Base-by-base conservation (phyloP, 768 basidiomycete genomes). In the Amanita rubescens region DNA sequence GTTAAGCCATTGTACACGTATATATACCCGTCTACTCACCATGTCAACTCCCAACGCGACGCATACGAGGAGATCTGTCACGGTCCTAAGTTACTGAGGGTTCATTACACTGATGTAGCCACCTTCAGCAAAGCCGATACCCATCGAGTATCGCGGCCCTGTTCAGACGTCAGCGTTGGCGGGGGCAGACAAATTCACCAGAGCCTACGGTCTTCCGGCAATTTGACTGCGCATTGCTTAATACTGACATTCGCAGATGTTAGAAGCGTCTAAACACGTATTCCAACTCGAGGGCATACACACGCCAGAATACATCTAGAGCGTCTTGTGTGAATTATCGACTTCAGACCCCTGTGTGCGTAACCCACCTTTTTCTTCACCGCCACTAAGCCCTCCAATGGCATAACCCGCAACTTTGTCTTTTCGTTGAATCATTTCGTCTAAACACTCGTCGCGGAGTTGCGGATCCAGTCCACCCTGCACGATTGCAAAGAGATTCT, bases 121-220 rank as follows among this genome's bases (percentile, higher is more conserved):
- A 89, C 89, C 90, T 80, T 94, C 92, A 25, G 91, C 90, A 66
- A 91, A 94, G 8, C 92, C 91, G 39, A 94, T 79, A 1, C 91
- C 93, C 92, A 95, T 95, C 3, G 86, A 84, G 69, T 94, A 95
- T 58, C 91, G 78, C 8, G 92, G 91, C 42, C 89, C 90, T 91
- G 55, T 27, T n/a, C 8, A 39, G 22, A 11, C 8, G 17, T 50
- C 37, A 50, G 24, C 17, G 20, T 14, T 50, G 5, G 15, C 20
- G 9, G 22, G 24, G 5, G 6, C 9, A 22, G 14, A 14, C 3
- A 15, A 34, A 24, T 12, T 37, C 8, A 6, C 32, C 7, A 15
- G 35, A 9, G 71, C 87, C 60, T 61, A 89, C 88, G 78, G 60
- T 93, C 90, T 65, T 76, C 73, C 2, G 92, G 92, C 5, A 94